Conservation (phyloP, 2,329 filamentous ascomycete genomes). For the Rhytidhysteron rufulum region DNA sequence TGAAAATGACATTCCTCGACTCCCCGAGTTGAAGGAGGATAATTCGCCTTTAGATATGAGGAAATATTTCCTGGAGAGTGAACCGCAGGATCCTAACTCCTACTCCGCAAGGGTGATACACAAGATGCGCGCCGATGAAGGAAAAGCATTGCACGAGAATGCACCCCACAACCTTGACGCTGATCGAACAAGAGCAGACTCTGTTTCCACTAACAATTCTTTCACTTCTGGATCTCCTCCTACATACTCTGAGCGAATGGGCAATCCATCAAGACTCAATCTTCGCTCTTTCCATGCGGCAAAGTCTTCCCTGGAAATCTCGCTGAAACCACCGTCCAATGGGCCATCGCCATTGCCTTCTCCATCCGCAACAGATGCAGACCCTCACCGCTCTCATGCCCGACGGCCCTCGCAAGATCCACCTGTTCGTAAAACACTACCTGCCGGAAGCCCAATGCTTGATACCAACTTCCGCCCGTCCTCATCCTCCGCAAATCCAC, state of each 20-base stretch:
- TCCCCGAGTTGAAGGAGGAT: conserved; percentile 20
- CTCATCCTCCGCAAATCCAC: not conserved
- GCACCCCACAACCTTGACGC: conserved; percentile 20
- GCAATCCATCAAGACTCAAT: too few species aligned
- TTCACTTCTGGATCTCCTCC: conserved; percentile 19
- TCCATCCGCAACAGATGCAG: not conserved
- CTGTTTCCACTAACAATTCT: conserved; percentile 26
- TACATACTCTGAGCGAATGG: too few species aligned
- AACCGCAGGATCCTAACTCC: conserved; percentile 36
- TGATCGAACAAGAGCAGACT: conserved; percentile 20
- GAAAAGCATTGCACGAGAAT: conserved; percentile 45
- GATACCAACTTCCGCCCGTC: not conserved
- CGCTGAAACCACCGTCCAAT: too few species aligned
- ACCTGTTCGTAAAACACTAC: conserved; percentile 1
- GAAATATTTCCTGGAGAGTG: conserved; percentile 26
- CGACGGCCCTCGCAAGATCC: not conserved
- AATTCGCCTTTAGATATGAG: conserved; percentile 23
- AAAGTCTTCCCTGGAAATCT: too few species aligned
- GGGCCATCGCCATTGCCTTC: too few species aligned
- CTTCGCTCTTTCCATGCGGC: too few species aligned
- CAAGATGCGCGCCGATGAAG: conserved; percentile 52
- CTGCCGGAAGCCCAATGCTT: not conserved
- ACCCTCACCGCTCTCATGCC: not conserved
- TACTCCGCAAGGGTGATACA: conserved; percentile 46
- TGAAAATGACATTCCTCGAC: conserved; percentile 44